These are phyloP conservation scores for Vitis rupestris DNA, from an alignment of 164 flowering plant genomes.

Conservation along the genomic window DNA sequence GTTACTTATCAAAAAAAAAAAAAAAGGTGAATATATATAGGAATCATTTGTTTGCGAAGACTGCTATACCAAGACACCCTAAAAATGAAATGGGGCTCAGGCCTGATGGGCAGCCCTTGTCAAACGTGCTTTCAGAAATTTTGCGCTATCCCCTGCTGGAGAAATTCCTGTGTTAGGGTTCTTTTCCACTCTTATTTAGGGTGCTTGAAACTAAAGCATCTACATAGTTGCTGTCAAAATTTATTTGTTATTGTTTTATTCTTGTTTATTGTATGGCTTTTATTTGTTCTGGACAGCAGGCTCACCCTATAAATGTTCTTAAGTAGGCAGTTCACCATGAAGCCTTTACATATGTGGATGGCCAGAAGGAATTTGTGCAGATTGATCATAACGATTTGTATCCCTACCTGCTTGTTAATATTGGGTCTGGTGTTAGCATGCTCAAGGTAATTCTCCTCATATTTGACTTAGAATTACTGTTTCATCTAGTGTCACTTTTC, in stretches of 20 bases:
- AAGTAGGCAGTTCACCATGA: slow-evolving; percentile 54
- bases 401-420: slow-evolving; percentile 72
- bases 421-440: slow-evolving; percentile 84
- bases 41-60: too few species aligned
- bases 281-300: background rate
- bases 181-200: too few species aligned
- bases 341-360: slow-evolving; percentile 61
- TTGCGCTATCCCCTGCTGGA: too few species aligned
- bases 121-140: too few species aligned
- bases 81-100: too few species aligned
- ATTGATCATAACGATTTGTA: slow-evolving; percentile 66
- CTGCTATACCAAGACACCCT: too few species aligned
- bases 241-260: background rate
- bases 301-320: slow-evolving; percentile 12
- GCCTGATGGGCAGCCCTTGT: too few species aligned
- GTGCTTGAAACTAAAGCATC: too few species aligned
- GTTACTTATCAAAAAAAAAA: too few species aligned
- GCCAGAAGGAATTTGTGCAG: slow-evolving; percentile 53
- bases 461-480: background rate
- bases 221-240: too few species aligned
- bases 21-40: too few species aligned
- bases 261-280: background rate
- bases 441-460: slow-evolving; percentile 50
- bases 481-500: background rate
- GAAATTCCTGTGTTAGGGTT: too few species aligned